Base-by-base conservation (phyloP, 148 eudicot genomes). In the Fallopia convolvulus region DNA sequence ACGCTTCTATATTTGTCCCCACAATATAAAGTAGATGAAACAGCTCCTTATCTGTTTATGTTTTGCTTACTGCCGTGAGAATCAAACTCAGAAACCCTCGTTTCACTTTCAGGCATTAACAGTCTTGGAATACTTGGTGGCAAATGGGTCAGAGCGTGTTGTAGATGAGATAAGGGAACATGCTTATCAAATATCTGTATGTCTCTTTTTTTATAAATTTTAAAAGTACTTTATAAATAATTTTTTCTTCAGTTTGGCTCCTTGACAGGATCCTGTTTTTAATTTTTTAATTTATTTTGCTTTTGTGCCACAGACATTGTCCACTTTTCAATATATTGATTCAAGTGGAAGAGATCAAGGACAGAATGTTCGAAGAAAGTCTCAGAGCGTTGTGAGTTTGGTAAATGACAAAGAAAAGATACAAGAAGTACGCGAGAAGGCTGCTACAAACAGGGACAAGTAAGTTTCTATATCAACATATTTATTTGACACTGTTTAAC, bases 341-440 rank as follows among this genome's bases (percentile, higher is more conserved):
- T 91, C 96, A 42, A 86, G 89, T 82, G 99, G 97, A 76, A 92
- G 87, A 80, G 99, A 95, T 82, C 99, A 95, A 82, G 99, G 99
- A 76, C 89, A 81, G 84, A 91, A 92, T 74, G 97, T 95, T 76
- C 78, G 99, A 77, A 89, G 89, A 80, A 95, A 95, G 84, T 95
- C 99, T 83, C 99, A 92, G 79, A 86, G 89, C 80, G 90, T 95
- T 76, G 94, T 91, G 73, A 87, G 79, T 79, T 82, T 95, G 77
- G 97, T 91, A 42, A 92, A 91, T 87, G 97, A 95, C 82, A 94
- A 92, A 73, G 97, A 94, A 73, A 90, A 91, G 83, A 90, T 94
- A 85, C 88, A 86, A 84, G 99, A 94, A 90, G 97, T 83, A 77
- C 85, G 97, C 46, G 89, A 92, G 81, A 94, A 94, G 84, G 99